Evolutionary conservation across 495 filamentous ascomycete genomes (phyloP).

Genomic region (Xylaria flabelliformis): DNA sequence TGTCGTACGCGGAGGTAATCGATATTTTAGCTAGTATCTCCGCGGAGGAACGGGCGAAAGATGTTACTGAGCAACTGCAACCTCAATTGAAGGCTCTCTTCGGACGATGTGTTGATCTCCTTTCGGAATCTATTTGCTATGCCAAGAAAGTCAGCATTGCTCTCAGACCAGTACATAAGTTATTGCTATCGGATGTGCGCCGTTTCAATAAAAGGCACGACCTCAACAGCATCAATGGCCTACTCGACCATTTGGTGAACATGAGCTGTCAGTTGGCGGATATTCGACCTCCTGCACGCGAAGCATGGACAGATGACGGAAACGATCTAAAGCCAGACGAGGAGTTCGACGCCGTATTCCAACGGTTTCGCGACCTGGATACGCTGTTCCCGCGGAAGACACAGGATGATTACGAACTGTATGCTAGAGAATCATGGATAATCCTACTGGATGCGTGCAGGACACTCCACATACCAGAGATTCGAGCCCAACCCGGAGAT

Average conservation of each 20-base stretch:
- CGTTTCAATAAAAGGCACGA: not conserved
- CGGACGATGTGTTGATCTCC: constrained; percentile 1
- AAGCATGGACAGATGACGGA: constrained; percentile 1
- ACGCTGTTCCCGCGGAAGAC: not conserved
- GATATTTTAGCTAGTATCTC: not conserved
- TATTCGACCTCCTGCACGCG: not conserved
- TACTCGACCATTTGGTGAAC: not conserved
- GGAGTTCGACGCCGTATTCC: constrained; percentile 11
- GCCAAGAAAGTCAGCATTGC: not conserved
- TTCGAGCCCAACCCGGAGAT: not conserved
- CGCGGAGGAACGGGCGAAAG: not conserved
- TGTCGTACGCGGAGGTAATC: not conserved
- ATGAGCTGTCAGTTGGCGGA: not conserved
- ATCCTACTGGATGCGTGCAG: constrained; percentile 14
- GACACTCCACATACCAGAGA: constrained; percentile 20
- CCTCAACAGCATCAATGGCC: not conserved
- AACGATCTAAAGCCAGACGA: not conserved
- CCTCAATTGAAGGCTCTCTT: constrained; percentile 16
- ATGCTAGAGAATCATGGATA: constrained; percentile 13
- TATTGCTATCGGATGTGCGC: not conserved
- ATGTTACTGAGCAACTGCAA: not conserved
- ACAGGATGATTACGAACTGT: constrained; percentile 7
- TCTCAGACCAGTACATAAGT: not conserved
- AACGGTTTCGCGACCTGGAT: constrained; percentile 19
- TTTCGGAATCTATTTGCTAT: not conserved